phyloP scores from a whole-genome alignment of 2,329 filamentous ascomycete species.

The Rhinocladiella similis region DNA sequence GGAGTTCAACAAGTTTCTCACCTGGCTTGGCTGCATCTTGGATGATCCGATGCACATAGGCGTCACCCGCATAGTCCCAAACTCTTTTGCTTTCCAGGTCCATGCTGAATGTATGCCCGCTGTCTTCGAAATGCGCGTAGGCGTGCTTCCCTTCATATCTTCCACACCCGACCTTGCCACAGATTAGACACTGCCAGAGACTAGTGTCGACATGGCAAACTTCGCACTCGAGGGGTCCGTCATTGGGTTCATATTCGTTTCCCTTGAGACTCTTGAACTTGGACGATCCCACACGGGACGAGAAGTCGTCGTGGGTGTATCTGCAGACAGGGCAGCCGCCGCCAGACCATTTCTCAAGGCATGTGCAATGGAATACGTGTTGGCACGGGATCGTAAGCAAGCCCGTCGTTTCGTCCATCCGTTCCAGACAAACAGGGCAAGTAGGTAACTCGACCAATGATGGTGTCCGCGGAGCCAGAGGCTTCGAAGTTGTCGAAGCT shows the following conservation, averaged over 20 bases:
- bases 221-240: conserved; percentile 61
- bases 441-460: conserved; percentile 89
- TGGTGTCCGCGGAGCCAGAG: conserved; percentile 72
- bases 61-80: conserved; percentile 96
- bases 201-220: conserved; percentile 79
- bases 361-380: conserved; percentile 96
- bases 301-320: conserved; percentile 69
- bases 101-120: conserved; percentile 85
- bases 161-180: conserved; percentile 88
- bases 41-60: conserved; percentile 93
- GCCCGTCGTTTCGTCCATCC: conserved; percentile 97
- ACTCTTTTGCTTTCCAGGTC: conserved; percentile 93
- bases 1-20: conserved; percentile 85
- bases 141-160: conserved; percentile 92
- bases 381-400: conserved; percentile 95
- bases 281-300: conserved; percentile 30
- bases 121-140: conserved; percentile 89
- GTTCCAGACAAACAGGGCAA: conserved; percentile 92
- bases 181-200: conserved; percentile 94
- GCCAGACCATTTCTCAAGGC: conserved; percentile 93
- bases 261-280: conserved; percentile 28
- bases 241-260: conserved; percentile 57
- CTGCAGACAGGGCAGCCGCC: conserved; percentile 92
- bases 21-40: conserved; percentile 68
- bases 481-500: conserved; percentile 56